Percentiles rank a stretch among this genome's conserved stretches.
Evolutionary conservation across 108 stramenopile species (phyloP).

Genomic region (Hondaea fermentalgiana): DNA sequence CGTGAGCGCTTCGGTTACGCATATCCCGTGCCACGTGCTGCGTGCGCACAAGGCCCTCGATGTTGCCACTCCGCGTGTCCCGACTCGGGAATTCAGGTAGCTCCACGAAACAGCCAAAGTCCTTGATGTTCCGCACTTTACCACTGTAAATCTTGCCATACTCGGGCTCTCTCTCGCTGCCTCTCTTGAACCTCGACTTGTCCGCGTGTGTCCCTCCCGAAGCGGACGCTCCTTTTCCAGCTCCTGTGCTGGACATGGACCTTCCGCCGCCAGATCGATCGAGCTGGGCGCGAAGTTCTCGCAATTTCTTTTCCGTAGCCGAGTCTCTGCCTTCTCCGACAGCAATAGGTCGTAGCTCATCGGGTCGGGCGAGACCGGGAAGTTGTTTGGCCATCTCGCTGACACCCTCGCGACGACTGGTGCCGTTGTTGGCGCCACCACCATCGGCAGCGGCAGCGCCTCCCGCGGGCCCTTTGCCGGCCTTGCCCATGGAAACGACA

Average conservation of each 20-base stretch:
- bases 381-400: neutral
- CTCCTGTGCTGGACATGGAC: neutral
- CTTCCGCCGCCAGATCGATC: neutral
- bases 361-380: neutral
- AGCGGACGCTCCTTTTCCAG: neutral
- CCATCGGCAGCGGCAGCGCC: no score
- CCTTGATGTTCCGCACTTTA: constrained; percentile 65
- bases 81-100: constrained; percentile 27
- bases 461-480: neutral
- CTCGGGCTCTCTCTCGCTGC: constrained; percentile 30
- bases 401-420: constrained; percentile 21
- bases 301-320: neutral
- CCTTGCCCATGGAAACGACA: neutral
- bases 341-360: neutral
- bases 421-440: neutral
- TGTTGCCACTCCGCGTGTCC: neutral
- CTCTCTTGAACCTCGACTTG: neutral
- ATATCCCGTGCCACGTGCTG: constrained; percentile 61
- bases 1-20: constrained; percentile 27
- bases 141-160: constrained; percentile 74
- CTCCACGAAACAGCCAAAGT: constrained; percentile 82
- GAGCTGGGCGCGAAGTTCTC: neutral
- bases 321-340: neutral
- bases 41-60: constrained; percentile 79
- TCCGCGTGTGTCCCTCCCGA: neutral